phyloP scores from a whole-genome alignment of 352 stramenopile species.

The Pythium diclinum region DNA sequence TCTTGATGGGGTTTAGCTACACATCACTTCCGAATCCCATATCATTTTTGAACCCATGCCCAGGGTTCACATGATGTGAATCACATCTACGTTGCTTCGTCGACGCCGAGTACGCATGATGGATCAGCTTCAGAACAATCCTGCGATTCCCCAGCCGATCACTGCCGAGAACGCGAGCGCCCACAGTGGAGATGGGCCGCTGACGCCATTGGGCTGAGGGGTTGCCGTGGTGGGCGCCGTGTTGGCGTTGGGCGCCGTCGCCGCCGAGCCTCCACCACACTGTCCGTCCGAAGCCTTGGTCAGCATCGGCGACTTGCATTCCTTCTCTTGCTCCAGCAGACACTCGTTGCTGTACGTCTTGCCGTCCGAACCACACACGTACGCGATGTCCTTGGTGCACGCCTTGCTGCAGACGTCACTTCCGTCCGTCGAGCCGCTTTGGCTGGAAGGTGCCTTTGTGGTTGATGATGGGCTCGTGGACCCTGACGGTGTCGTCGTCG shows the following conservation, averaged over 20 bases:
- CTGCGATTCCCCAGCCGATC: not conserved
- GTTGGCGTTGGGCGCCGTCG: not conserved
- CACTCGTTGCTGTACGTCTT: constrained; percentile 25
- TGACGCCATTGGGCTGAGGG: not conserved
- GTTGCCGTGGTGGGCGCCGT: not conserved
- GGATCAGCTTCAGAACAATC: not conserved
- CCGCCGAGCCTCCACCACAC: not conserved
- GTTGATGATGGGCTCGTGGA: not conserved
- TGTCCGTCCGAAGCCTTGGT: constrained; percentile 15
- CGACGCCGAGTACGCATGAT: too few species aligned
- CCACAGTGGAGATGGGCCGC: not conserved
- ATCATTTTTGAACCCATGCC: not conserved
- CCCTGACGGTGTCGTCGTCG: constrained; percentile 8
- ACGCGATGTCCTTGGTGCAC: constrained; percentile 26
- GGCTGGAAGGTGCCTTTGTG: not conserved
- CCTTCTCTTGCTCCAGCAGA: constrained; percentile 7
- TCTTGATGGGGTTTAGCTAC: not conserved
- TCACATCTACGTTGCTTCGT: not conserved
- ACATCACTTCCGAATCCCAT: not conserved
- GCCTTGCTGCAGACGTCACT: constrained; percentile 5
- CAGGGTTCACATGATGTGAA: too few species aligned
- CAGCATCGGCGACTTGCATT: constrained; percentile 15
- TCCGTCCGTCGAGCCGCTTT: constrained; percentile 4
- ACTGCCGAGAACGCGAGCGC: not conserved
- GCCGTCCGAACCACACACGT: constrained; percentile 21